Evolutionary conservation across 2,329 filamentous ascomycete species (phyloP).

Genomic region (Claviceps sp.): DNA sequence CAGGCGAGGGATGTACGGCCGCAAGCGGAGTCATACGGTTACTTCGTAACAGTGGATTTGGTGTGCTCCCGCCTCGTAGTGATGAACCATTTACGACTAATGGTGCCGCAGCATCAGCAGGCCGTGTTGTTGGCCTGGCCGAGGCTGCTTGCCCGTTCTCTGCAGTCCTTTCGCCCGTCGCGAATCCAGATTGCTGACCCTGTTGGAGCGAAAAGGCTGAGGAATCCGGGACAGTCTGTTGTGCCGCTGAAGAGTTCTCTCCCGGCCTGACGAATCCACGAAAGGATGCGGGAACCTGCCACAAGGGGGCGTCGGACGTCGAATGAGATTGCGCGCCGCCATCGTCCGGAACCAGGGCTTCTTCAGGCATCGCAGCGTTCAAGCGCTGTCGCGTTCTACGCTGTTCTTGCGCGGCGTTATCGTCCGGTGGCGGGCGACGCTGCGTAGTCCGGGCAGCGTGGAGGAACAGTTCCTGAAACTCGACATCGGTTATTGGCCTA

Average conservation of each 20-base stretch:
- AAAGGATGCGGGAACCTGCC: background rate
- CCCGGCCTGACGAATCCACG: background rate
- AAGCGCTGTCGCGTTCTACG: slow-evolving; percentile 17
- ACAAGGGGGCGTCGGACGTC: background rate
- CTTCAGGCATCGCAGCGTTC: slow-evolving; percentile 5
- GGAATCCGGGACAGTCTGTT: background rate
- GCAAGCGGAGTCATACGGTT: background rate
- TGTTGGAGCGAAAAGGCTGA: background rate
- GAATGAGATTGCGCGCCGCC: background rate
- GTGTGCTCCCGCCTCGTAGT: background rate
- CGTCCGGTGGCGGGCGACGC: slow-evolving; percentile 17
- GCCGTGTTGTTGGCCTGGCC: background rate
- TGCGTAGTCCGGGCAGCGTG: slow-evolving; percentile 8
- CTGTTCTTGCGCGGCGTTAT: slow-evolving; percentile 13
- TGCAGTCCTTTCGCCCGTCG: background rate
- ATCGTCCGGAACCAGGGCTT: background rate
- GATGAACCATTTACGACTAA: slow-evolving; percentile 3
- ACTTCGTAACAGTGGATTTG: background rate
- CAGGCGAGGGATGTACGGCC: background rate
- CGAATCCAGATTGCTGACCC: background rate
- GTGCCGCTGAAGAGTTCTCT: background rate
- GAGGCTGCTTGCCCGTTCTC: background rate
- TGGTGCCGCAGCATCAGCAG: background rate
- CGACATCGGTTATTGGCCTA: slow-evolving; percentile 6
- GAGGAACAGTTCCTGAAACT: slow-evolving; percentile 8